Evolutionary conservation across 768 basidiomycete species (phyloP), one percentile per base, ranked within the genome.

Genomic region (Panaeolus papilionaceus): DNA sequence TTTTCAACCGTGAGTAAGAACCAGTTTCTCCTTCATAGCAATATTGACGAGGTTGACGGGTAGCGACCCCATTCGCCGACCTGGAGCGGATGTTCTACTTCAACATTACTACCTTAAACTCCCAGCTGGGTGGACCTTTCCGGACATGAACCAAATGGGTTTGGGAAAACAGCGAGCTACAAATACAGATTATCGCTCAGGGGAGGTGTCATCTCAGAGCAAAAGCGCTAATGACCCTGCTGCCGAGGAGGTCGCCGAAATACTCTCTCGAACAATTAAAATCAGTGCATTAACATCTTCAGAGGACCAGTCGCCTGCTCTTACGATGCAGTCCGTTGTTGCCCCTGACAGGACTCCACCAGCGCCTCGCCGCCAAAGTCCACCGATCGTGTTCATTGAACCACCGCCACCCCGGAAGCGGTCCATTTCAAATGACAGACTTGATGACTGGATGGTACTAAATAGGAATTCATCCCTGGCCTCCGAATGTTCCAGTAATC

Each of bases 1-100:
- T 77, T 94, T 97, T 70, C 86, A 91, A 20, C 83, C 86, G 93
- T 92, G 75, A 70, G 87, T 76, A 12, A 62, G 26, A 10, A 45
- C 20, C 12, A 9, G 67, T 39, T 64, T 9, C 51, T 45, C 54
- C 38, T 64, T 28, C 65, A 40, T 28, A 10, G 10, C n/a, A 2
- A 1, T 23, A 58, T 38, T 66, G 61, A 66, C 67, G 38, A 10
- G 8, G 39, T 40, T 37, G 10, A 61, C 66, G 61, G 68, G 18
- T 66, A 93, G 91, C 65, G 83, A 94, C 72, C 92, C 94, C 12
- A 81, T 84, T 42, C 81, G 88, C 64, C 89, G 95, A 58, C 89
- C 93, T 10, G 84, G 81, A 7, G 92, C 94, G 10, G 81, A 81
- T 18, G 84, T 89, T 65, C 82, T 95, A 63, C 84, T 87, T 64